Percentiles rank a stretch among this genome's conserved stretches.
phyloP scores from a whole-genome alignment of 257 asterid genomes.

The Solanum dulcamara region DNA sequence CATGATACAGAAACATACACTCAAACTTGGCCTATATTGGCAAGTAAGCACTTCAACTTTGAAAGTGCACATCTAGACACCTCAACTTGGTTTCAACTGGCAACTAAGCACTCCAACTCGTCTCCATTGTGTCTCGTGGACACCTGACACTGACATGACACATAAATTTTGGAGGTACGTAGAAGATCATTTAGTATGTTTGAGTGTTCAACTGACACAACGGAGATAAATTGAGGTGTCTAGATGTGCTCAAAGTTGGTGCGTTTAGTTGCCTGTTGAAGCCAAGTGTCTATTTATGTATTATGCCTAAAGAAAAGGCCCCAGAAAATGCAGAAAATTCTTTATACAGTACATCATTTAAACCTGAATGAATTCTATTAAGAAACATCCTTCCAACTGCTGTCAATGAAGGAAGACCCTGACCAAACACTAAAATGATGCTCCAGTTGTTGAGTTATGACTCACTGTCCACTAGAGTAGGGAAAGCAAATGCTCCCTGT shows the following conservation, averaged over 20 bases:
- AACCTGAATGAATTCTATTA: not conserved
- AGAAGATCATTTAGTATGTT: not conserved
- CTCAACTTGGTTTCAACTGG: not conserved
- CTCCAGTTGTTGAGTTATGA: not conserved
- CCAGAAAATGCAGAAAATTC: not conserved
- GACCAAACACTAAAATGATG: not conserved
- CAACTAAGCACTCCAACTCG: not conserved
- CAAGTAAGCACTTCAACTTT: not conserved
- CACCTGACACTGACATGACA: accelerated
- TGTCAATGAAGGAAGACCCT: not conserved
- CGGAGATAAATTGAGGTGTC: not conserved
- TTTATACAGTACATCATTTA: not conserved
- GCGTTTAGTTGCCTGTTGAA: not conserved
- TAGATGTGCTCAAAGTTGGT: not conserved
- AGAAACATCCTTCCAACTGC: not conserved
- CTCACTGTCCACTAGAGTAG: not conserved
- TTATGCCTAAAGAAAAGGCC: not conserved
- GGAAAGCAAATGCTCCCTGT: not conserved
- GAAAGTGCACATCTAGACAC: not conserved
- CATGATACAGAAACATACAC: not conserved
- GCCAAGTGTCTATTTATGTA: not conserved
- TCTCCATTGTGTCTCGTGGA: not conserved
- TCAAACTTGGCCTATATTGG: not conserved
- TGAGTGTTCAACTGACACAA: not conserved
- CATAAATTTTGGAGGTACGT: not conserved